These are phyloP conservation scores for Sphaerobolus stellatus DNA, from an alignment of 1,284 basidiomycete genomes.

Conservation along the genomic window DNA sequence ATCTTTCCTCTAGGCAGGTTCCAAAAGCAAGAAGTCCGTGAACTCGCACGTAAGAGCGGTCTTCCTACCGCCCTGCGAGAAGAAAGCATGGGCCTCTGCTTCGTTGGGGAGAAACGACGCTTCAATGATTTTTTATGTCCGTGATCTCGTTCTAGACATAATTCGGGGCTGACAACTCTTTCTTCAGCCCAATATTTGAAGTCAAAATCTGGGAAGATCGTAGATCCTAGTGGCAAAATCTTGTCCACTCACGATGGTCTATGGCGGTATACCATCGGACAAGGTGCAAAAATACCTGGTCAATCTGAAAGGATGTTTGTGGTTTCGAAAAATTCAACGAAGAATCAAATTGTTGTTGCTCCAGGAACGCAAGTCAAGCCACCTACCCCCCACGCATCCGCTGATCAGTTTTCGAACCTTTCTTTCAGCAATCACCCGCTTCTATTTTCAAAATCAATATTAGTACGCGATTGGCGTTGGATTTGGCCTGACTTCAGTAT, in stretches of 20 bases:
- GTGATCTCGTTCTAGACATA: slow-evolving; percentile 8
- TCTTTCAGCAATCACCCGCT: slow-evolving; percentile 64
- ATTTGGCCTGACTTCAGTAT: slow-evolving; percentile 60
- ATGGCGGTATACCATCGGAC: slow-evolving; percentile 90
- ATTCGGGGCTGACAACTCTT: background rate
- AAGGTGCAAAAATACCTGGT: slow-evolving; percentile 68
- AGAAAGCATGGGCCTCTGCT: slow-evolving; percentile 98
- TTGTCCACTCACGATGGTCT: slow-evolving; percentile 74
- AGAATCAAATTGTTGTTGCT: slow-evolving; percentile 74
- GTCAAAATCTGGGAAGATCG: slow-evolving; percentile 65
- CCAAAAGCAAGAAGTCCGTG: slow-evolving; percentile 72
- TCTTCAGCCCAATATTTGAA: slow-evolving; percentile 73
- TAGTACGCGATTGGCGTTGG: slow-evolving; percentile 64
- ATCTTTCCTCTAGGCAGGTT: slow-evolving; percentile 78
- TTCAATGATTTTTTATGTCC: slow-evolving; percentile 78
- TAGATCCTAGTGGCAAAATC: slow-evolving; percentile 56
- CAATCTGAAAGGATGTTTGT: slow-evolving; percentile 71
- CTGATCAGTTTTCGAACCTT: background rate
- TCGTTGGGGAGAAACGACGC: slow-evolving; percentile 79
- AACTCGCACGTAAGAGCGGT: slow-evolving; percentile 64
- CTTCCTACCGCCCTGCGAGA: slow-evolving; percentile 77
- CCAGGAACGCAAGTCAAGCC: slow-evolving; percentile 59
- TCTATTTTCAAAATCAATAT: slow-evolving; percentile 52
- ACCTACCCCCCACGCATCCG: background rate
- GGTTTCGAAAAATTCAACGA: slow-evolving; percentile 61